Evolutionary conservation across 495 filamentous ascomycete genomes (phyloP).

Genomic region (Podospora anserina): DNA sequence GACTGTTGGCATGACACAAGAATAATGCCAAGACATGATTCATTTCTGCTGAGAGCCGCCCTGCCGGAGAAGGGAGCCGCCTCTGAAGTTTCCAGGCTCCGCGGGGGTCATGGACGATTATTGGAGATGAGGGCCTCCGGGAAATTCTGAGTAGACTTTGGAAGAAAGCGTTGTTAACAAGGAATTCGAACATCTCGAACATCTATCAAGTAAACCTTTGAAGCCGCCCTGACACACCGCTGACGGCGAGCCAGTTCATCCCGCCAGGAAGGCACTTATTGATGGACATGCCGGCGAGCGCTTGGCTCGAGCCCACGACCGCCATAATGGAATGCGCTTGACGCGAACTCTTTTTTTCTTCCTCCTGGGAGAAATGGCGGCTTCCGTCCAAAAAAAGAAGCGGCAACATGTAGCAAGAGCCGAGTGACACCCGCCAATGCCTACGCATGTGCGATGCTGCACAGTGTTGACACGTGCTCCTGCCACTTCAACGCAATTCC

Average conservation of each 20-base stretch:
- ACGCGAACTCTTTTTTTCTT: background rate
- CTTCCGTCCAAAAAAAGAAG: background rate
- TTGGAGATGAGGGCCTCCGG: too few species aligned
- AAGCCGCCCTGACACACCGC: too few species aligned
- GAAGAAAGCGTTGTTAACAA: too few species aligned
- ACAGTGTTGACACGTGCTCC: background rate
- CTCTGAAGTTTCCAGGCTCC: too few species aligned
- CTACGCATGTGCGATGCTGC: background rate
- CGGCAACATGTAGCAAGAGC: background rate
- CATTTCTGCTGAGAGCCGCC: background rate
- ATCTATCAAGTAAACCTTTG: too few species aligned
- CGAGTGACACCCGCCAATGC: background rate
- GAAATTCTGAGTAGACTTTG: too few species aligned
- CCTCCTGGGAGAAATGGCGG: too few species aligned
- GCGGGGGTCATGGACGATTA: too few species aligned
- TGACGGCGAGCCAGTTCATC: too few species aligned
- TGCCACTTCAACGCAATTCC: background rate
- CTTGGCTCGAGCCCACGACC: background rate
- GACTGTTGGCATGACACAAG: background rate
- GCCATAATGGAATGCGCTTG: background rate
- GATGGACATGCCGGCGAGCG: background rate
- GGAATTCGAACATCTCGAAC: too few species aligned
- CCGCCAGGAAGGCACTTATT: background rate
- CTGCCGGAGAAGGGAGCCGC: background rate
- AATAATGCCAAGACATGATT: background rate